A percentile compares a stretch with the other conserved stretches of the same genome.
phyloP scores from a whole-genome alignment of 257 asterid genomes.

The Solanum infundibuliforme region DNA sequence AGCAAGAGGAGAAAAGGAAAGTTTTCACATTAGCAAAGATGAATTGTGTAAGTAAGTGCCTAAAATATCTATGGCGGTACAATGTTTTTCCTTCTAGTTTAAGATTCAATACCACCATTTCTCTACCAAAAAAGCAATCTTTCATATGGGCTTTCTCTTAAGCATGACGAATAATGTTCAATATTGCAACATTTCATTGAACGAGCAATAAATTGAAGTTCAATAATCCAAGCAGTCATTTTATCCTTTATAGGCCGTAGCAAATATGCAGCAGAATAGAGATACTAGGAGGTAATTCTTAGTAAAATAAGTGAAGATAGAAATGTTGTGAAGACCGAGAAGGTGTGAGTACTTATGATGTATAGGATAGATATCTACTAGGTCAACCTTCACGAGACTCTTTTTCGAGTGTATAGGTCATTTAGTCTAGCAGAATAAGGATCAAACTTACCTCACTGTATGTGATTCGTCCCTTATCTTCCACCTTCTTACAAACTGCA shows the following conservation, averaged over 20 bases:
- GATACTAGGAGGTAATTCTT: not conserved
- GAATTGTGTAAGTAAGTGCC: not conserved
- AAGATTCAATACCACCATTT: not conserved
- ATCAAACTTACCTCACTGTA: conserved; percentile 5
- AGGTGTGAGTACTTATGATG: not conserved
- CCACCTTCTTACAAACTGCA: conserved; percentile 17
- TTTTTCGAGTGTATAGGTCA: not conserved
- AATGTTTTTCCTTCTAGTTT: not conserved
- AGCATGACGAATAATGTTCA: not conserved
- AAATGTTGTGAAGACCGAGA: not conserved
- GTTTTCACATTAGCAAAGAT: not conserved
- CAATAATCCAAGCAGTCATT: not conserved
- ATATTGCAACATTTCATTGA: not conserved
- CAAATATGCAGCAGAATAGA: not conserved
- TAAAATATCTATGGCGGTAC: not conserved
- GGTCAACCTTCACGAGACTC: not conserved
- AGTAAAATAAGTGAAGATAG: not conserved
- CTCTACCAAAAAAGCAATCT: not conserved
- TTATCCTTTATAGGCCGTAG: not conserved
- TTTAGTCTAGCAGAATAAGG: not conserved
- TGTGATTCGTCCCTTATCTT: conserved; percentile 14
- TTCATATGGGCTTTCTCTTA: not conserved
- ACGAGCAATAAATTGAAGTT: not conserved
- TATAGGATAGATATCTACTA: not conserved
- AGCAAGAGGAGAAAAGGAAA: not conserved